Evolutionary conservation across 2,329 filamentous ascomycete species (phyloP), one percentile per base, ranked within the genome.

Genomic region (Colletotrichum incanum): DNA sequence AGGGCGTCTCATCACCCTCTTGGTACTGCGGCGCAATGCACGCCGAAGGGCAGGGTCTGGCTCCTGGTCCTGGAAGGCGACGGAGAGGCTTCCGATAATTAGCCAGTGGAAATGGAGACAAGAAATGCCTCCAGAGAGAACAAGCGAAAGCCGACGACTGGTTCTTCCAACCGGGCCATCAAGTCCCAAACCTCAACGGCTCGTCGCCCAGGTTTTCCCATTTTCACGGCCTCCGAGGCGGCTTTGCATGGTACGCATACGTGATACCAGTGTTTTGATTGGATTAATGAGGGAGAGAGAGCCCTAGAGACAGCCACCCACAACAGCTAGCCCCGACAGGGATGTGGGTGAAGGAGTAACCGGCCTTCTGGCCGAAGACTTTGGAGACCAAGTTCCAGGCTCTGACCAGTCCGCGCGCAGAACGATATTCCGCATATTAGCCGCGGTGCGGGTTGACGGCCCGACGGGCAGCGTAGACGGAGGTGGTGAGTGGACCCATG

Each of bases 381-480:
- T 9, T 9, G 12, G 39, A 49, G 31, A 23, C 11, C 26, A 11
- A 31, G 45, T 23, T 45, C 56, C 65, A 54, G 45, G 43, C 16
- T 49, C 69, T 68, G 65, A 39, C 69, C 69, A 68, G 58, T 68
- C 69, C 52, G 59, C 43, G 65, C n/a, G 20, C 52, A 52, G 50
- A 63, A 18, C 37, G 66, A 65, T 20, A 50, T 49, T 56, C 45
- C 59, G 54, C 70, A 66, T 50, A 65, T 71, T 72, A 71, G 70
- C 70, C 70, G 70, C 55, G 65, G 37, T 47, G 60, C 69, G 70
- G 70, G 41, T 65, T 55, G 6, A 49, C 70, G 70, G 70, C 66
- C 70, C 70, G 70, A 47, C 70, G 70, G 66, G 55, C 70, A 72
- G 70, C 47, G 9, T 50, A 63, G 31, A 69, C 69, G 58, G 52